Evolutionary conservation across 768 basidiomycete genomes (phyloP), one percentile per base, ranked within the genome.

Genomic region (Lenzites betulinus): DNA sequence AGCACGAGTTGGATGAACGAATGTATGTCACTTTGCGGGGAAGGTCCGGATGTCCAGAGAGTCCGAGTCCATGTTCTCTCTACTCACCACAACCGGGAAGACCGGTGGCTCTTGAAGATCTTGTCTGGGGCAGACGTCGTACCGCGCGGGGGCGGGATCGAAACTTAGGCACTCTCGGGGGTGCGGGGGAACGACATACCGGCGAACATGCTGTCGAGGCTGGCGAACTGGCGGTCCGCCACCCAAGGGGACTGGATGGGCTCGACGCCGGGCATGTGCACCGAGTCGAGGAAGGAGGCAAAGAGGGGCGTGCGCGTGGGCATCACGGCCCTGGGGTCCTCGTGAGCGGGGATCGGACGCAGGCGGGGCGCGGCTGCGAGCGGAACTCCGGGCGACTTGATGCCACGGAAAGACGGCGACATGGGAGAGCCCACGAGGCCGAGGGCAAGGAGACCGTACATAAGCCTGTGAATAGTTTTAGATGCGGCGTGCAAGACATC

Each of bases 171-270:
- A 43, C 58, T 52, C 42, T 58, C 53, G 50, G 66, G 63, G 52
- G 63, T 63, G 58, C 63, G 48, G 33, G 66, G 63, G 61, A 67
- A 64, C 44, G 62, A 53, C 52, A 58, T 52, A 16, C 60, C 58
- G 36, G 58, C 54, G 58, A 63, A 55, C 51, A 63, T 53, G 57
- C 63, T 47, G 55, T 57, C 60, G 20, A 64, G 54, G 54, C 65
- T 62, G 47, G 59, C 59, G 49, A 36, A 59, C 13, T 59, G 64
- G n/a, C 26, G 56, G 53, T 63, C 65, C 15, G 67, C 58, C 18
- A 64, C 51, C 63, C 63, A 66, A 2, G 67, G 67, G n/a, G 67
- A 68, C 53, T 66, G 63, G 25, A 66, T 54, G 13, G 60, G 48
- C 46, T 68, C 67, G 30, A 66, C 43, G 49, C 56, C 65, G 35